Evolutionary conservation across 2,329 filamentous ascomycete genomes (phyloP).

Genomic region (Plenodomus tracheiphilus): DNA sequence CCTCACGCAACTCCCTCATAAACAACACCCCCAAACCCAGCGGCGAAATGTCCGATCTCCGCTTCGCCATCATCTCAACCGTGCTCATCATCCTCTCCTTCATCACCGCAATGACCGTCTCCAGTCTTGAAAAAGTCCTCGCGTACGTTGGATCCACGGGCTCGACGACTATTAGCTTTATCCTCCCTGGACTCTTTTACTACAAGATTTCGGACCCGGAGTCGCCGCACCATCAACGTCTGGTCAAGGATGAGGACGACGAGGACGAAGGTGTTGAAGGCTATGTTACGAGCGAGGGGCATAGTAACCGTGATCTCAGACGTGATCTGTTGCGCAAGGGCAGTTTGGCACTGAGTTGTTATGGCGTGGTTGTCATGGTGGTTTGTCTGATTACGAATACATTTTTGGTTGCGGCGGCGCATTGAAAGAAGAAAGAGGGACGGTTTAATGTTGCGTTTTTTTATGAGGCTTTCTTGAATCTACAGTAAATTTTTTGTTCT

Average conservation of each 20-base stretch:
- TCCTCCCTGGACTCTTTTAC: conserved; percentile 93
- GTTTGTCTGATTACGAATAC: conserved; percentile 85
- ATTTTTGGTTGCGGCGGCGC: conserved; percentile 67
- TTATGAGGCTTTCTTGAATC: too few relatives aligned
- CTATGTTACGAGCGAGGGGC: conserved; percentile 46
- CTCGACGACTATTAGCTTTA: conserved; percentile 94
- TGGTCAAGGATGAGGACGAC: conserved; percentile 91
- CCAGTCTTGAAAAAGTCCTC: conserved; percentile 84
- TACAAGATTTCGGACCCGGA: conserved; percentile 96
- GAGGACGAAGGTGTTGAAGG: conserved; percentile 64
- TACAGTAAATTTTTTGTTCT: too few relatives aligned
- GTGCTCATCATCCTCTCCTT: conserved; percentile 83
- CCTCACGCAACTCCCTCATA: conserved; percentile 51
- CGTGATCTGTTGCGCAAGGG: conserved; percentile 68
- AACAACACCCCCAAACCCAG: conserved; percentile 36
- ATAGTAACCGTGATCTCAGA: conserved; percentile 65
- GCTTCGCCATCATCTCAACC: conserved; percentile 89
- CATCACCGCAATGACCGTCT: conserved; percentile 86
- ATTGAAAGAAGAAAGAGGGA: conserved; percentile 47
- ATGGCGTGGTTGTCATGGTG: conserved; percentile 86
- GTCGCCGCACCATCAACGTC: conserved; percentile 79
- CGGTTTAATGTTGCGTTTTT: too few relatives aligned
- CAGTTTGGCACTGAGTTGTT: conserved; percentile 75
- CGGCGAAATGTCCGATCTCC: conserved; percentile 75
- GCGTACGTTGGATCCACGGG: conserved; percentile 96